Percentiles rank a stretch among this genome's conserved stretches.
phyloP scores from a whole-genome alignment of 768 basidiomycete genomes.

The Macrocybe gigantea region DNA sequence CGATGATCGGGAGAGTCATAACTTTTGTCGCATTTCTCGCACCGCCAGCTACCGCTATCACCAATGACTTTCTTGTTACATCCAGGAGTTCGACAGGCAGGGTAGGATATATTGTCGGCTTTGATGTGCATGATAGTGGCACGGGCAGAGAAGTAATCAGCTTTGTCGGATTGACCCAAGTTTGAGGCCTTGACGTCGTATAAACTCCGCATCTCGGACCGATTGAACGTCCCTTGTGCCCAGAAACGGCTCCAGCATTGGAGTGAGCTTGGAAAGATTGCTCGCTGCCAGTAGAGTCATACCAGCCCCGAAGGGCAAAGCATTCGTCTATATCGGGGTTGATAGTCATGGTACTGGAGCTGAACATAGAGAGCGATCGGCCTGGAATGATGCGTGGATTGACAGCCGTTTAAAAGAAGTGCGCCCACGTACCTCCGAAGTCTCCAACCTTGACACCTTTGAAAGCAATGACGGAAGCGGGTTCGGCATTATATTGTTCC shows the following conservation, averaged over 20 bases:
- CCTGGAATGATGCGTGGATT: constrained; percentile 35
- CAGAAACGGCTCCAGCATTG: constrained; percentile 33
- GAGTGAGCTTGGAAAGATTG: constrained; percentile 71
- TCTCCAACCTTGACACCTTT: constrained; percentile 93
- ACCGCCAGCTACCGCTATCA: constrained; percentile 69
- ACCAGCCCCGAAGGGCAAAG: constrained; percentile 88
- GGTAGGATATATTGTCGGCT: constrained; percentile 75
- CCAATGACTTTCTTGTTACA: constrained; percentile 91
- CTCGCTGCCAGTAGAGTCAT: constrained; percentile 60
- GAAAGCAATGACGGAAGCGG: constrained; percentile 79
- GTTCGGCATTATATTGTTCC: constrained; percentile 60
- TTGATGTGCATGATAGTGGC: constrained; percentile 90
- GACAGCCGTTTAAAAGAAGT: not conserved
- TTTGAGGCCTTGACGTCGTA: constrained; percentile 74
- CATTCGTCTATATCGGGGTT: constrained; percentile 93
- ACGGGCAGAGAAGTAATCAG: constrained; percentile 73
- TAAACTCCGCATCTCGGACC: constrained; percentile 67
- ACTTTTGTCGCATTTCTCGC: constrained; percentile 85
- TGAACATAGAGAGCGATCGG: constrained; percentile 79
- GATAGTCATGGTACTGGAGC: constrained; percentile 73
- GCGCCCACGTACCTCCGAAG: constrained; percentile 58
- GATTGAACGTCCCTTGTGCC: constrained; percentile 47
- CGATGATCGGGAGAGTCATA: constrained; percentile 73
- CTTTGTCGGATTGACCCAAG: constrained; percentile 69
- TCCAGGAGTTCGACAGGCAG: constrained; percentile 73